Percentiles rank a stretch among this genome's conserved stretches.
phyloP scores from a whole-genome alignment of 345 rosid species.

The Euphorbia peplus region DNA sequence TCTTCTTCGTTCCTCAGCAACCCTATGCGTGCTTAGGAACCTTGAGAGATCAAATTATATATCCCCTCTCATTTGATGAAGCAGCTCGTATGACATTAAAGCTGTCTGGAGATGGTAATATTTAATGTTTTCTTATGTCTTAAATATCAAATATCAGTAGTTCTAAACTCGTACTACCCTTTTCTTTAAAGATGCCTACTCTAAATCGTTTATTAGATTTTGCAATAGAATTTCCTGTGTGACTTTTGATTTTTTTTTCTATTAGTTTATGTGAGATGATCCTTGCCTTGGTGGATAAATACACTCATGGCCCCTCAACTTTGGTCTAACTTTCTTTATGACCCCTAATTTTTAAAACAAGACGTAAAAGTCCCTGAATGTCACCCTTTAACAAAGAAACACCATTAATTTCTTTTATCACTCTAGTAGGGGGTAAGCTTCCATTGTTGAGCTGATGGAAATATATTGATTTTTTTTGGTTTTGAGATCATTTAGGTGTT shows the following conservation, averaged over 20 bases:
- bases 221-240: neutral
- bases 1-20: slow-evolving; percentile 88
- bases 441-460: too few species aligned
- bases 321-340: too few species aligned
- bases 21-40: slow-evolving; percentile 98
- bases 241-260: neutral
- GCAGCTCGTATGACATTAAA: slow-evolving; percentile 55
- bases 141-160: neutral
- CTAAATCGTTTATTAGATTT: neutral
- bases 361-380: too few species aligned
- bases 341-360: too few species aligned
- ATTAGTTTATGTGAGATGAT: too few species aligned
- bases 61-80: slow-evolving; percentile 86
- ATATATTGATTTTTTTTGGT: too few species aligned
- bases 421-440: too few species aligned
- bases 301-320: too few species aligned
- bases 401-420: too few species aligned
- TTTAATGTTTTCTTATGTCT: neutral
- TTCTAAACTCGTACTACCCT: neutral
- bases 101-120: slow-evolving; percentile 54
- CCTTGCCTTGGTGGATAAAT: too few species aligned
- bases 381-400: too few species aligned
- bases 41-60: slow-evolving; percentile 96
- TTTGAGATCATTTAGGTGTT: too few species aligned
- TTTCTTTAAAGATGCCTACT: neutral